Percentiles rank a stretch among this genome's conserved stretches.
phyloP scores from a whole-genome alignment of 495 filamentous ascomycete genomes.

The Penicillium alfredii region DNA sequence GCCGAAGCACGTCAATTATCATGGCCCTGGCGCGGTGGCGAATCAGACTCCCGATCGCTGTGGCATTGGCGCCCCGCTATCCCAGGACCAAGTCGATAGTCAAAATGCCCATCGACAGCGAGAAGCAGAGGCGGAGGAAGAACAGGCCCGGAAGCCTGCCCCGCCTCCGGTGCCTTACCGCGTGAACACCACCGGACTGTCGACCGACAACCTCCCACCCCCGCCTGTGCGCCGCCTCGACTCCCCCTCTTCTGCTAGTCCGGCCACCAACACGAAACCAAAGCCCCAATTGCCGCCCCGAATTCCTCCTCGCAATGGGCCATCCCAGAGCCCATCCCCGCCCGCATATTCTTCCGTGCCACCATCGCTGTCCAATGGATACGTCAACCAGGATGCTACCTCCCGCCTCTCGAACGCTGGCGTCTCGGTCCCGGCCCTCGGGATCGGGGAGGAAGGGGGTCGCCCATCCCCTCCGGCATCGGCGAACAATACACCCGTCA shows the following conservation, averaged over 20 bases:
- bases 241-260: constrained; percentile 32
- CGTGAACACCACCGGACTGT: constrained; percentile 63
- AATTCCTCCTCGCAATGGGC: constrained; percentile 63
- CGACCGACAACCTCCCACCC: constrained; percentile 61
- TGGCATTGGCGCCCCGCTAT: constrained; percentile 45
- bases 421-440: constrained; percentile 74
- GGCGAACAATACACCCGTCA: constrained; percentile 42
- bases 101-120: constrained; percentile 30
- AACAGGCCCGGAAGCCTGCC: constrained; percentile 37
- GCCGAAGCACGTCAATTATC: constrained; percentile 60
- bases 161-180: constrained; percentile 63
- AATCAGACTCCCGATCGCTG: constrained; percentile 42
- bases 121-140: constrained; percentile 28
- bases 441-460: constrained; percentile 49
- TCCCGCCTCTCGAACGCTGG: constrained; percentile 68
- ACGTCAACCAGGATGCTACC: constrained; percentile 64
- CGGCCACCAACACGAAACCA: constrained; percentile 30
- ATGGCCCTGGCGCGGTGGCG: constrained; percentile 44
- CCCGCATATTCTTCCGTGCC: constrained; percentile 44
- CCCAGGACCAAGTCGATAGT: constrained; percentile 31
- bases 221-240: constrained; percentile 58
- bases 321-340: constrained; percentile 41
- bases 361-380: constrained; percentile 26
- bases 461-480: not conserved
- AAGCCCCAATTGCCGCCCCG: constrained; percentile 61